A percentile compares a stretch with the other conserved stretches of the same genome.
Conservation (phyloP, 495 filamentous ascomycete species). For the Aspergillus taichungensis region DNA sequence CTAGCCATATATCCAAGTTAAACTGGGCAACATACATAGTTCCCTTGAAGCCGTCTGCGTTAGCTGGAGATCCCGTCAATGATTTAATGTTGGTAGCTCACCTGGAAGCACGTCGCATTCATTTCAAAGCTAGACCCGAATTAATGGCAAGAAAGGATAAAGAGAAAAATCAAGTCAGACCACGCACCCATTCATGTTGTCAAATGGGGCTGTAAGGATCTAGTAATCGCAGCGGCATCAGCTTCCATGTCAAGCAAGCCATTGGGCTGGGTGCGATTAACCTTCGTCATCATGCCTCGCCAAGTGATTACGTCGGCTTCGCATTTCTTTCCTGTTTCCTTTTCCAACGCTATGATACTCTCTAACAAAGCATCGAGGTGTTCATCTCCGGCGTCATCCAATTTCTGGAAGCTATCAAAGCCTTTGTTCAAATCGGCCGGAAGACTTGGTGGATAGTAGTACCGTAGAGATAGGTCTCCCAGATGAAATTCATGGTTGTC, state of each 20-base stretch:
- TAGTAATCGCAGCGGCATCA: constrained; percentile 17
- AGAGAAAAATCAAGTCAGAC: not conserved
- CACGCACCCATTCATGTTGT: constrained; percentile 67
- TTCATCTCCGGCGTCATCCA: constrained; percentile 74
- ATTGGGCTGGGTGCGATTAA: constrained; percentile 17
- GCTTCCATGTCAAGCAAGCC: not conserved
- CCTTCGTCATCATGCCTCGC: constrained; percentile 99
- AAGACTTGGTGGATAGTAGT: constrained; percentile 76
- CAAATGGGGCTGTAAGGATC: constrained; percentile 81
- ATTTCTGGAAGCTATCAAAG: constrained; percentile 73
- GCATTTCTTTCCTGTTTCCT: constrained; percentile 52
- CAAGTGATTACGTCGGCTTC: constrained; percentile 83
- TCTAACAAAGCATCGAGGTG: constrained; percentile 79
- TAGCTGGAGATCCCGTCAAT: constrained; percentile 3
- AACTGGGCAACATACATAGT: constrained; percentile 50
- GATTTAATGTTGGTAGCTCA: constrained; percentile 28
- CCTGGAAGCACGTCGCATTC: constrained; percentile 87
- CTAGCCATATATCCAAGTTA: too few species aligned
- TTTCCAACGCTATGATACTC: constrained; percentile 65
- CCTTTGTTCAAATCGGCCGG: constrained; percentile 66
- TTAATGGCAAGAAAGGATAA: constrained; percentile 3
- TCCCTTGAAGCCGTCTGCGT: constrained; percentile 40
- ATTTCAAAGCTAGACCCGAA: constrained; percentile 67
- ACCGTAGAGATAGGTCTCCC: constrained; percentile 68
- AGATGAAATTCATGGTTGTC: constrained; percentile 64